A percentile compares a stretch with the other conserved stretches of the same genome.
These are phyloP conservation scores for Mycocentrospora acerina DNA, from an alignment of 2,329 filamentous ascomycete species.

Conservation along the genomic window DNA sequence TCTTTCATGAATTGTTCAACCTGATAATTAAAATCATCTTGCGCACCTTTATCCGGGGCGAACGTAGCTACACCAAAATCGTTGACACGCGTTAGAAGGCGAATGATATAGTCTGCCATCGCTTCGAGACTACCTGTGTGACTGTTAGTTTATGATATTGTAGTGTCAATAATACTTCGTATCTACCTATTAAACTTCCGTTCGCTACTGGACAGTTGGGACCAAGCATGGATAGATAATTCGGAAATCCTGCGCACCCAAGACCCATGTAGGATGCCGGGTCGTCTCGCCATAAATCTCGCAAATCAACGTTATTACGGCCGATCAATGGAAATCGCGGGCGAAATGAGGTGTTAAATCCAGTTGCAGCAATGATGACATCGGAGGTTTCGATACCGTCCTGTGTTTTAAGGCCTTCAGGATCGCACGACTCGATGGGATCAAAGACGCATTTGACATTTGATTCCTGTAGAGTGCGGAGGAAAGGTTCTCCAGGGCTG, in stretches of 20 bases:
- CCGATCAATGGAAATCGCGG: conserved; percentile 7
- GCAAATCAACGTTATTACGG: conserved; percentile 1
- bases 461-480: conserved; percentile 4
- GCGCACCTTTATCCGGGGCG: conserved; percentile 4
- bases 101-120: conserved; percentile 6
- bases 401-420: conserved; percentile 2
- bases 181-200: conserved; percentile 9
- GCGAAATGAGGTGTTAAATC: conserved; percentile 8
- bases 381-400: conserved; percentile 3
- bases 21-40: conserved; percentile 7
- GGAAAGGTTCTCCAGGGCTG: conserved; percentile 7
- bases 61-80: conserved; percentile 3
- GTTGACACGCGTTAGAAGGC: conserved; percentile 5
- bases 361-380: conserved; percentile 9
- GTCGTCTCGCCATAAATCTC: conserved; percentile 6
- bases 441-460: conserved; percentile 7
- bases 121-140: conserved; percentile 6
- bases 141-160: background rate
- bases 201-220: conserved; percentile 12
- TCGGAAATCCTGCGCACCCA: conserved; percentile 7
- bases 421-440: conserved; percentile 2
- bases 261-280: conserved; percentile 7
- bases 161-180: background rate
- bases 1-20: conserved; percentile 7
- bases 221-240: conserved; percentile 9